Conservation (phyloP, 306 rosid genomes). For the Dryas drummondii region DNA sequence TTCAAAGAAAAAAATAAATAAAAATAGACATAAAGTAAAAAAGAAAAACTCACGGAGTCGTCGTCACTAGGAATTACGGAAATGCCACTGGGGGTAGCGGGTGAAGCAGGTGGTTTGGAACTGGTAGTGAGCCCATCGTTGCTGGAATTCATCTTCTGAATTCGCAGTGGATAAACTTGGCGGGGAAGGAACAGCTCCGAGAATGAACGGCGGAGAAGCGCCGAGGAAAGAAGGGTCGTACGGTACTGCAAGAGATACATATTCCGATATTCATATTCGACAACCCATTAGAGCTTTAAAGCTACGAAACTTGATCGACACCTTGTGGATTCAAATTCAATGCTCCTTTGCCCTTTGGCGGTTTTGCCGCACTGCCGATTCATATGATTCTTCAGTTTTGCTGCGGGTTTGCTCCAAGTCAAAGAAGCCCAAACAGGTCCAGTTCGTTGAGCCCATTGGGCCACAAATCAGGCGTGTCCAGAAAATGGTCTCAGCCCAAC, state of each 20-base stretch:
- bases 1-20: not conserved
- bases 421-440: not conserved
- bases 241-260: not conserved
- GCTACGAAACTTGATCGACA: not conserved
- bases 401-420: not conserved
- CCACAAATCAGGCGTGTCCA: not conserved
- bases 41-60: not conserved
- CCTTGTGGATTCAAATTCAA: not conserved
- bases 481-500: too few relatives aligned
- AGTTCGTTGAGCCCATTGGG: not conserved
- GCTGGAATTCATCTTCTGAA: not conserved
- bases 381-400: not conserved
- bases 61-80: not conserved
- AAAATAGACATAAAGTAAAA: not conserved
- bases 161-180: not conserved
- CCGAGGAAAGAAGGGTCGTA: not conserved
- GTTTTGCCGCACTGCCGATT: not conserved
- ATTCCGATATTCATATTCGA: too few relatives aligned
- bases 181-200: not conserved
- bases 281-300: not conserved
- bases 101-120: not conserved
- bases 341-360: not conserved
- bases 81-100: not conserved
- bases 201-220: not conserved
- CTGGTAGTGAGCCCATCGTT: not conserved